These are phyloP conservation scores for Acanthamoeba quina DNA, from an alignment of 208 protist species.

Conservation along the genomic window DNA sequence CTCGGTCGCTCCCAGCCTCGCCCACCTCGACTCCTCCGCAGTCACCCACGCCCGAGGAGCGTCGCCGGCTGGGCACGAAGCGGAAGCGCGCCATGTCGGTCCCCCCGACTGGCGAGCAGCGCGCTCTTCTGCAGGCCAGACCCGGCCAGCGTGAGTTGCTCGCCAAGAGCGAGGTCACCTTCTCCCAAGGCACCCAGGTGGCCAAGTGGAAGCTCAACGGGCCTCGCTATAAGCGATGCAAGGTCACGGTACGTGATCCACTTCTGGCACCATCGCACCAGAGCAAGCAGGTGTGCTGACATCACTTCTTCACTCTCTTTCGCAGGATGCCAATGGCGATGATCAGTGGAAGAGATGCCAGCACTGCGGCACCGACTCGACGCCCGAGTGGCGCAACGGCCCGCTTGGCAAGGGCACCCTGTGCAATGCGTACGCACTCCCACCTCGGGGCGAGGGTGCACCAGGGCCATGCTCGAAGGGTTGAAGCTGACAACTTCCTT, in stretches of 20 bases:
- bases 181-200: not conserved
- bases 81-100: conserved; percentile 29
- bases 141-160: not conserved
- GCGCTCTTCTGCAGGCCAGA: not conserved
- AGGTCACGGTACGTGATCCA: not conserved
- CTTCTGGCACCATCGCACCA: too few relatives aligned
- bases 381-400: conserved; percentile 49
- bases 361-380: conserved; percentile 16
- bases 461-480: not conserved
- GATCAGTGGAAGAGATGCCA: conserved; percentile 1
- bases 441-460: not conserved
- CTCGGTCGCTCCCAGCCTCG: not conserved
- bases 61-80: conserved; percentile 1
- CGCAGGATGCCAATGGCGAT: not conserved
- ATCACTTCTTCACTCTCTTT: too few relatives aligned
- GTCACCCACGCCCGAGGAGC: not conserved
- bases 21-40: not conserved
- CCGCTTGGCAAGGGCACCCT: conserved; percentile 59
- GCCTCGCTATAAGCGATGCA: conserved; percentile 34
- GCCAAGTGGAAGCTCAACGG: conserved; percentile 47
- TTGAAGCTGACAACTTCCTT: not conserved
- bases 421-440: conserved; percentile 24
- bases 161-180: conserved; percentile 20
- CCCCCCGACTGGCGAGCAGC: not conserved
- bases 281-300: not conserved